These are phyloP conservation scores for Papiliotrema laurentii DNA, from an alignment of 1,284 basidiomycete species.

Conservation along the genomic window DNA sequence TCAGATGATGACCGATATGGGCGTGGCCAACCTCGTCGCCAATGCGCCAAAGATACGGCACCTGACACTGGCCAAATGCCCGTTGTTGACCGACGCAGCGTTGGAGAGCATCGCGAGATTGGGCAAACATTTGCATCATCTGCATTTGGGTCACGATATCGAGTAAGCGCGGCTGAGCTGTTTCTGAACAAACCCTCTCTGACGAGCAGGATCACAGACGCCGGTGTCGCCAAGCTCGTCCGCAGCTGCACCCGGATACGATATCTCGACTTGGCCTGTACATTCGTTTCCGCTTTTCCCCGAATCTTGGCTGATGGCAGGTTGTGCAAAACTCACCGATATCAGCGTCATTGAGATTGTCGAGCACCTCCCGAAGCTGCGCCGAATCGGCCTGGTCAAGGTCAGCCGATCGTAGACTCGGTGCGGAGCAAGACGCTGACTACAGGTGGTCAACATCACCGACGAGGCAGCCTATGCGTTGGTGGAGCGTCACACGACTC, in stretches of 20 bases:
- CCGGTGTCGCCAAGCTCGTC: constrained; percentile 76
- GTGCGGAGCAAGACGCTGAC: constrained; percentile 63
- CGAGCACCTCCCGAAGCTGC: constrained; percentile 74
- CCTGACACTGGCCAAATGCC: constrained; percentile 88
- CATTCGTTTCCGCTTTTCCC: constrained; percentile 41
- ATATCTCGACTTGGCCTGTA: constrained; percentile 96
- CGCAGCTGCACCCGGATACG: constrained; percentile 85
- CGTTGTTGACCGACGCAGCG: constrained; percentile 74
- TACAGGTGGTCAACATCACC: constrained; percentile 78
- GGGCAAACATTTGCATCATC: constrained; percentile 87
- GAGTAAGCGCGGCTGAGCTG: constrained; percentile 43
- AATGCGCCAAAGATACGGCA: constrained; percentile 88
- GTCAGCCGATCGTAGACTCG: constrained; percentile 59
- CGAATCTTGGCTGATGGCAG: constrained; percentile 48
- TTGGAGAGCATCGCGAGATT: constrained; percentile 81
- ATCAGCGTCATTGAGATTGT: constrained; percentile 90
- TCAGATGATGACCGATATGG: constrained; percentile 74
- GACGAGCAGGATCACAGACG: constrained; percentile 73
- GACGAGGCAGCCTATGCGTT: constrained; percentile 88
- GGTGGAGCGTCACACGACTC: constrained; percentile 64
- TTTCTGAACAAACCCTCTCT: not conserved
- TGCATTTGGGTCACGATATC: constrained; percentile 88
- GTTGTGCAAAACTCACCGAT: constrained; percentile 84
- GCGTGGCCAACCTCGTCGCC: constrained; percentile 82
- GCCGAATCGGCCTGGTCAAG: constrained; percentile 90